Evolutionary conservation across 2,329 filamentous ascomycete species (phyloP).

Genomic region (Ceratocystis papillata): DNA sequence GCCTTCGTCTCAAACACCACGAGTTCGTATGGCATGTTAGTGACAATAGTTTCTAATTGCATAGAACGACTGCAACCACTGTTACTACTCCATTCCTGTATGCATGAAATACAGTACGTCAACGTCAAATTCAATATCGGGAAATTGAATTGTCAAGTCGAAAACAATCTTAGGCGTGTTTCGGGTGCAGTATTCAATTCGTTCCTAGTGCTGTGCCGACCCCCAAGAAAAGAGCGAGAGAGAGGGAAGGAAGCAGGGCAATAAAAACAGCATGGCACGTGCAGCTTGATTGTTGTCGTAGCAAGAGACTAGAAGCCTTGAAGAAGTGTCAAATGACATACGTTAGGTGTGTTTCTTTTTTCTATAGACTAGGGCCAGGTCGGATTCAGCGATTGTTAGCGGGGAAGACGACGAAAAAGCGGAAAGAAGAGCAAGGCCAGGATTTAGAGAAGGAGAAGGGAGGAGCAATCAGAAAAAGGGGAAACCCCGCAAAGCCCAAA

Average conservation of each 20-base stretch:
- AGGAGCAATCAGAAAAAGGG: not conserved
- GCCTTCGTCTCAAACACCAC: too few relatives aligned
- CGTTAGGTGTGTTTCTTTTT: not conserved
- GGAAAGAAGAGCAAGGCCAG: not conserved
- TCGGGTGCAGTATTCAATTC: not conserved
- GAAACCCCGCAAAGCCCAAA: not conserved
- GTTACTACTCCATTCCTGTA: not conserved
- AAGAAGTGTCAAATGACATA: constrained; percentile 3
- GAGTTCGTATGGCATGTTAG: too few relatives aligned
- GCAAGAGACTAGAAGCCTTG: not conserved
- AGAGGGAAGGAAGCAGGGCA: not conserved
- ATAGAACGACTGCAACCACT: not conserved
- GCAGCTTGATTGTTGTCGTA: not conserved
- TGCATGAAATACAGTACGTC: not conserved
- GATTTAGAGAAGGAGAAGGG: not conserved
- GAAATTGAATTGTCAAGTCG: not conserved
- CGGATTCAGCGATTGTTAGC: not conserved
- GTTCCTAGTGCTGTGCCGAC: not conserved
- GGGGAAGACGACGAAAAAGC: not conserved
- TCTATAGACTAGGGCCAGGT: not conserved
- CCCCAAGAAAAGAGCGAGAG: not conserved
- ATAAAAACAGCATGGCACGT: not conserved
- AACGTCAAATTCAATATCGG: not conserved
- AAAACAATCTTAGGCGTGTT: not conserved
- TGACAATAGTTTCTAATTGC: not conserved